Evolutionary conservation across 2,329 filamentous ascomycete species (phyloP).

Genomic region (Harringtonia lauricola): DNA sequence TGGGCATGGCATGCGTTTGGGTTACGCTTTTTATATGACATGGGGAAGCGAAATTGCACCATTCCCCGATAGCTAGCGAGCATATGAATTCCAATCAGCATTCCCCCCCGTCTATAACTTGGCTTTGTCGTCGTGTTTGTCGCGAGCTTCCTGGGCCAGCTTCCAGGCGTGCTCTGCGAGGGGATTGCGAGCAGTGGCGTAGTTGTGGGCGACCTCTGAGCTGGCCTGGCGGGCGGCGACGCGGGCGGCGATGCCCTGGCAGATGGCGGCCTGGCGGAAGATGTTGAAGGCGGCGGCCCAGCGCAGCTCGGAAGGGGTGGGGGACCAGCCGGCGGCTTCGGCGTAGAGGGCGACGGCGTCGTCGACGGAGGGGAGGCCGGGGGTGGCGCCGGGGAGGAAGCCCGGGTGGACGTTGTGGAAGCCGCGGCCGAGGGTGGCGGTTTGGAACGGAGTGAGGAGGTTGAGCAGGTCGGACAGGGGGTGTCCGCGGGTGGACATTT

Average conservation of each 20-base stretch:
- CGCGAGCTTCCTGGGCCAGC: slow-evolving; percentile 40
- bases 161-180: slow-evolving; percentile 73
- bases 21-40: background rate
- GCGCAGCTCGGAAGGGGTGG: slow-evolving; percentile 33
- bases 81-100: too few relatives aligned
- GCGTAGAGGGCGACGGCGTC: slow-evolving; percentile 25
- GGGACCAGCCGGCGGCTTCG: slow-evolving; percentile 45
- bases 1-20: too few relatives aligned
- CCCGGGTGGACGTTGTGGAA: slow-evolving; percentile 24
- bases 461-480: slow-evolving; percentile 87
- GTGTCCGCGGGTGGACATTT: slow-evolving; percentile 97
- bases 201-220: slow-evolving; percentile 66
- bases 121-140: slow-evolving; percentile 5
- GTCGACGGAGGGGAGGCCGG: slow-evolving; percentile 36
- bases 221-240: slow-evolving; percentile 81
- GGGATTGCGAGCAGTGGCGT: slow-evolving; percentile 57
- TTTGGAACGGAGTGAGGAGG: slow-evolving; percentile 45
- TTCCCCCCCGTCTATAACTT: slow-evolving; percentile 3
- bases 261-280: slow-evolving; percentile 50
- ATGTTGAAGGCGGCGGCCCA: slow-evolving; percentile 54
- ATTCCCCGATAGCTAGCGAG: too few relatives aligned
- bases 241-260: slow-evolving; percentile 85
- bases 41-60: background rate
- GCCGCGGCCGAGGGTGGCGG: slow-evolving; percentile 17
- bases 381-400: slow-evolving; percentile 52